phyloP scores from a whole-genome alignment of 345 rosid genomes.

The Durio zibethinus region DNA sequence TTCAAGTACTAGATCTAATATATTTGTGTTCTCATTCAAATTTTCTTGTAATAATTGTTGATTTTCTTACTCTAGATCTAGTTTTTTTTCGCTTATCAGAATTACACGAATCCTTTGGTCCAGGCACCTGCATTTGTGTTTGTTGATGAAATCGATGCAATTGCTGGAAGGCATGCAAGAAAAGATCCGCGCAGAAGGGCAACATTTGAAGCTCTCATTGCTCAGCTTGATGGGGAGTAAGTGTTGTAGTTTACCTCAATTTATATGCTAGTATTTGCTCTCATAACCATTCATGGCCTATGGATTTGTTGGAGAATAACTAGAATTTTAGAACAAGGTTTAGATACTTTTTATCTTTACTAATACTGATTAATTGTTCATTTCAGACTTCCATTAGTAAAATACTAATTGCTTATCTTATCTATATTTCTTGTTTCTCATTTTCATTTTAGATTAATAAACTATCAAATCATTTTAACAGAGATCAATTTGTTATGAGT shows the following conservation, averaged over 20 bases:
- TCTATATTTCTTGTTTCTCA: neutral
- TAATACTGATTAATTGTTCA: neutral
- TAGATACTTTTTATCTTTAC: neutral
- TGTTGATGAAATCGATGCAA: conserved; percentile 97
- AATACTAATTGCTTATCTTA: neutral
- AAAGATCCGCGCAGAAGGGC: conserved; percentile 86
- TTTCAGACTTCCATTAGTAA: neutral
- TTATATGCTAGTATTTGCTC: neutral
- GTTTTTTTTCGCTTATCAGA: neutral
- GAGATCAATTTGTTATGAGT: neutral
- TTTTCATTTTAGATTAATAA: neutral
- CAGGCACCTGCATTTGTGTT: conserved; percentile 97
- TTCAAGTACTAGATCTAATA: neutral
- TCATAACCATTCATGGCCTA: neutral
- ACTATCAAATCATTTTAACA: neutral
- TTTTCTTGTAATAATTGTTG: conserved; percentile 3
- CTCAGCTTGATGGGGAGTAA: conserved; percentile 97
- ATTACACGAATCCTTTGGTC: conserved; percentile 15
- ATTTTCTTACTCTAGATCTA: neutral
- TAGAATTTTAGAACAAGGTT: neutral
- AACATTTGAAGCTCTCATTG: conserved; percentile 81
- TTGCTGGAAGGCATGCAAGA: conserved; percentile 91
- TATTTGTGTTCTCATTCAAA: neutral
- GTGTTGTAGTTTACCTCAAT: conserved; percentile 26
- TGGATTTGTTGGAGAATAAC: neutral